Evolutionary conservation across 352 stramenopile genomes (phyloP).

Genomic region (Paralagenidium karlingii): DNA sequence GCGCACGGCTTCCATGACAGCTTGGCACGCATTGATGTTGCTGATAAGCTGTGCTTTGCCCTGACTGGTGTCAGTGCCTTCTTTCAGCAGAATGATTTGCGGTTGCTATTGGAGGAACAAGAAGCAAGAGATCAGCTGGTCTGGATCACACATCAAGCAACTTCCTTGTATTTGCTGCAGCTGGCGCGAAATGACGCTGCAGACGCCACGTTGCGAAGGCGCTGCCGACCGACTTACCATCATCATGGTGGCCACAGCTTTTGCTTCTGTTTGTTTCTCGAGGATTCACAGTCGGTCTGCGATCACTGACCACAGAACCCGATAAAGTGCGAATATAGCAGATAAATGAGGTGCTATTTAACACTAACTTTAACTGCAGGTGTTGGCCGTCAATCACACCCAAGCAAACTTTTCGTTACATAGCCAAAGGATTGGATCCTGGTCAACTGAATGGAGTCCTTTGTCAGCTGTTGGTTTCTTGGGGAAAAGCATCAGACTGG

Average conservation of each 20-base stretch:
- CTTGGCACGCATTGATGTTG: conserved; percentile 86
- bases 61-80: conserved; percentile 98
- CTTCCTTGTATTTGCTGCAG: conserved; percentile 1
- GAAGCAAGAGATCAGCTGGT: not conserved
- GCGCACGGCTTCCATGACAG: conserved; percentile 94
- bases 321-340: no score
- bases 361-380: no score
- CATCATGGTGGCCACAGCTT: conserved; percentile 41
- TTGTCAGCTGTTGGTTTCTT: no score
- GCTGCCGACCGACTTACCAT: conserved; percentile 16
- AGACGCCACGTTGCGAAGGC: not conserved
- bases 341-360: no score
- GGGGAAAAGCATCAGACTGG: conserved; percentile 38
- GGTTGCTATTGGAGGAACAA: conserved; percentile 53
- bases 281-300: no score
- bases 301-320: no score
- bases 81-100: conserved; percentile 97
- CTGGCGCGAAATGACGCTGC: not conserved
- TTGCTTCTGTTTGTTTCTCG: no score
- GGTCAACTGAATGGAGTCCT: no score
- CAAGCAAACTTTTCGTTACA: conserved; percentile 3
- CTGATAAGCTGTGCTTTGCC: conserved; percentile 92
- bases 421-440: not conserved
- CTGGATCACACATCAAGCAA: not conserved
- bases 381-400: no score